Evolutionary conservation across 2,329 filamentous ascomycete species (phyloP).

Genomic region (Parafenestella ontariensis): DNA sequence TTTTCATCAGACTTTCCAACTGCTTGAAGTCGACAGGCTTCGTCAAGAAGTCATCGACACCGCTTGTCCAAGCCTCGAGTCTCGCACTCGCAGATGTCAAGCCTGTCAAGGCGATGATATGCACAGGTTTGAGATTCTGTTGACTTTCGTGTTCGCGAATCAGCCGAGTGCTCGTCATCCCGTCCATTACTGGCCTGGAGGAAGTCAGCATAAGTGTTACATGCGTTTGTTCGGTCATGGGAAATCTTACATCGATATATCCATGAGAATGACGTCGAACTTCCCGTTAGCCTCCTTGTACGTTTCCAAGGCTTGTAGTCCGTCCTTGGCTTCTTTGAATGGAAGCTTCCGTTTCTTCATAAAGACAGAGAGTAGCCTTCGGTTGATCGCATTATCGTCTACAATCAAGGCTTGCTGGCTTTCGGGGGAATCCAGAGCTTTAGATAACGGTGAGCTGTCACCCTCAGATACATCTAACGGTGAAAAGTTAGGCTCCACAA

Average conservation of each 20-base stretch:
- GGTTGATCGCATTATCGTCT: conserved; percentile 48
- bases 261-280: conserved; percentile 38
- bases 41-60: conserved; percentile 31
- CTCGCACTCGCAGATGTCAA: conserved; percentile 23
- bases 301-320: conserved; percentile 27
- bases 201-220: background rate
- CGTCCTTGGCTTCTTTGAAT: conserved; percentile 33
- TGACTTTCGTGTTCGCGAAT: conserved; percentile 33
- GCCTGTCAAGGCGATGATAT: conserved; percentile 30
- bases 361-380: conserved; percentile 34
- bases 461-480: background rate
- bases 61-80: conserved; percentile 28
- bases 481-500: background rate
- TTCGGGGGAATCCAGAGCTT: background rate
- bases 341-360: conserved; percentile 27
- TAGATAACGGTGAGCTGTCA: background rate
- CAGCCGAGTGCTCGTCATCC: conserved; percentile 33
- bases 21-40: conserved; percentile 33
- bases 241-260: conserved; percentile 33
- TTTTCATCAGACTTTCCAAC: conserved; percentile 15
- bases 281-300: conserved; percentile 19
- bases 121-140: background rate
- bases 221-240: background rate
- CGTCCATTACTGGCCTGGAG: conserved; percentile 35
- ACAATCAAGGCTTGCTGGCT: conserved; percentile 35